Percentiles rank a stretch among this genome's conserved stretches.
phyloP scores from a whole-genome alignment of 345 rosid species.

The Citrus medica region DNA sequence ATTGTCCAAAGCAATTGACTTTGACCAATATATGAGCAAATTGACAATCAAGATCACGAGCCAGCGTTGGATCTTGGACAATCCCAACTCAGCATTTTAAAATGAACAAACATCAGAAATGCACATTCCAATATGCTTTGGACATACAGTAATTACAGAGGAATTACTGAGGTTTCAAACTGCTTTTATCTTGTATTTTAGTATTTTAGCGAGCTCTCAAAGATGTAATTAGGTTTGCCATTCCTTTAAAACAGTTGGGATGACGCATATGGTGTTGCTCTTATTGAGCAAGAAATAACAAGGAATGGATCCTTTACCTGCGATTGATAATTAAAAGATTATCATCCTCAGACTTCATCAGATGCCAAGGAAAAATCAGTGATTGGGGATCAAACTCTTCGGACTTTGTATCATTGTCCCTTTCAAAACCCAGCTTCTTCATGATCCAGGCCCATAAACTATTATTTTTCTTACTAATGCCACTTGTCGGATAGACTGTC shows the following conservation, averaged over 20 bases:
- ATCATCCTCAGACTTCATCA: conserved; percentile 51
- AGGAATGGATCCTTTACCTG: conserved; percentile 41
- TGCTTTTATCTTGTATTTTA: not conserved
- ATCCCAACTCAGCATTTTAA: not conserved
- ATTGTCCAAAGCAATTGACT: not conserved
- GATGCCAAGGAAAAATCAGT: conserved; percentile 84
- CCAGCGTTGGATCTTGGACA: not conserved
- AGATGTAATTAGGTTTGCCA: not conserved
- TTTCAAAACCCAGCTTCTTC: conserved; percentile 53
- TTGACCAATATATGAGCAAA: not conserved
- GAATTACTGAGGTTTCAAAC: not conserved
- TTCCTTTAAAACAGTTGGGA: not conserved
- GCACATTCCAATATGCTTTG: not conserved
- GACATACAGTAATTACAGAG: not conserved
- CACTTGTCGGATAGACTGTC: conserved; percentile 68
- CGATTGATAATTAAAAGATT: conserved; percentile 47
- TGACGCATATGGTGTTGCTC: not conserved
- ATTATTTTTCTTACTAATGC: conserved; percentile 34
- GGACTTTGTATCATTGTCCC: conserved; percentile 38
- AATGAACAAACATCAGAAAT: not conserved
- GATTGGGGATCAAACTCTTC: conserved; percentile 44
- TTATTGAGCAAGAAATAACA: not conserved
- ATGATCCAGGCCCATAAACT: conserved; percentile 70
- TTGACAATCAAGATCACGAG: not conserved
- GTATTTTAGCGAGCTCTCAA: not conserved